Conservation (phyloP, 768 basidiomycete species). For the Exsudoporus frostii region DNA sequence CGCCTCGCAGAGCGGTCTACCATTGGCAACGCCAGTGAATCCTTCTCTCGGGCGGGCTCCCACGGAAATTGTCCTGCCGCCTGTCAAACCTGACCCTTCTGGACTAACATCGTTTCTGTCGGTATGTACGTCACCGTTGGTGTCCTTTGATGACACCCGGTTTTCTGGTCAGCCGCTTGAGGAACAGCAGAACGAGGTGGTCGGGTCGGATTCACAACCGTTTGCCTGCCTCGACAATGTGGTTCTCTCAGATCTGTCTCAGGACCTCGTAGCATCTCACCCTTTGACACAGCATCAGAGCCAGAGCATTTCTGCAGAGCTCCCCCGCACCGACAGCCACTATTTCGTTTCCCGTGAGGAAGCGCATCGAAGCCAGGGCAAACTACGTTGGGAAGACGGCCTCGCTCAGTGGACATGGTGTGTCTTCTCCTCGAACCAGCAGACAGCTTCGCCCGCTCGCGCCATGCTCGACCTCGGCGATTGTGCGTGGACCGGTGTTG, state of each 20-base stretch:
- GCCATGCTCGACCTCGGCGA: slow-evolving; percentile 6
- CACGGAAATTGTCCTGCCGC: slow-evolving; percentile 2
- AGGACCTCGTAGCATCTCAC: not conserved
- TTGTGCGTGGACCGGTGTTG: not conserved
- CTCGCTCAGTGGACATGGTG: not conserved
- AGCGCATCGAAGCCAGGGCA: not conserved
- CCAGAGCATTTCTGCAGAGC: not conserved
- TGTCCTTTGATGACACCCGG: slow-evolving; percentile 4
- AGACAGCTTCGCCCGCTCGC: not conserved
- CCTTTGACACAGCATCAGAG: not conserved
- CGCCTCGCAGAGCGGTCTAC: not conserved
- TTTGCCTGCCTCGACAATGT: slow-evolving; percentile 20
- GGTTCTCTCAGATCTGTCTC: not conserved
- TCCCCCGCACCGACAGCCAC: not conserved
- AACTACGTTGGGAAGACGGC: not conserved
- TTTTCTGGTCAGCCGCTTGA: not conserved
- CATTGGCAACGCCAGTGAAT: not conserved
- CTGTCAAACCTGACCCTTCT: not conserved
- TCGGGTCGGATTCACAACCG: slow-evolving; percentile 3
- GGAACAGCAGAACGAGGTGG: not conserved
- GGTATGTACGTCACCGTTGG: slow-evolving; percentile 15
- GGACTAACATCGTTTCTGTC: not conserved
- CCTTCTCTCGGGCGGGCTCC: not conserved
- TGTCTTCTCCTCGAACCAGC: not conserved
- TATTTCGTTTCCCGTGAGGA: slow-evolving; percentile 22